Evolutionary conservation across 805 yeast genomes (phyloP).

Genomic region (Lipomyces lipofer): DNA sequence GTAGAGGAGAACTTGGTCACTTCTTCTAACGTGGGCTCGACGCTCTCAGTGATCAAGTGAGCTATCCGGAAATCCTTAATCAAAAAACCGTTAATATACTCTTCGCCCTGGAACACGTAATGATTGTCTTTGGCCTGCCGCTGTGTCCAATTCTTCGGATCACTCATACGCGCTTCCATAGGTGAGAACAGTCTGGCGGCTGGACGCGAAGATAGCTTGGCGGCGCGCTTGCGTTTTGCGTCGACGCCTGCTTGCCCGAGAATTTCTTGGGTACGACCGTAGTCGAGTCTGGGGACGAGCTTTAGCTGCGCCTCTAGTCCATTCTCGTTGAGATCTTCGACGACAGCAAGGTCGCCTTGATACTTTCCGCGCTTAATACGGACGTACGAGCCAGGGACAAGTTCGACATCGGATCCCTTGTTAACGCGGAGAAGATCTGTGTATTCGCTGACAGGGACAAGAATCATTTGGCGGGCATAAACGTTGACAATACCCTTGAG

Average conservation of each 20-base stretch:
- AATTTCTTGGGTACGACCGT: slow-evolving; percentile 55
- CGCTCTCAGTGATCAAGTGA: slow-evolving; percentile 71
- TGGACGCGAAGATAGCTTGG: slow-evolving; percentile 69
- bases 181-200: slow-evolving; percentile 84
- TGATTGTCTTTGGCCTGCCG: slow-evolving; percentile 55
- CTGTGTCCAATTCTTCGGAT: slow-evolving; percentile 60
- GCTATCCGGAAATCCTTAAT: slow-evolving; percentile 83
- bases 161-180: slow-evolving; percentile 83
- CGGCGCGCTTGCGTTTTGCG: slow-evolving; percentile 54
- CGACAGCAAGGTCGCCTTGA: slow-evolving; percentile 89
- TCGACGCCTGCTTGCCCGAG: slow-evolving; percentile 40
- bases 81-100: slow-evolving; percentile 84
- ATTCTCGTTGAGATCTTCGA: slow-evolving; percentile 89
- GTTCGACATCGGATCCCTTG: slow-evolving; percentile 80
- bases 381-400: slow-evolving; percentile 90
- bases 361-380: slow-evolving; percentile 88
- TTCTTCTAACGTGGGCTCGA: slow-evolving; percentile 86
- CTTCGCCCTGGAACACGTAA: slow-evolving; percentile 80
- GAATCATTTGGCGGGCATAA: slow-evolving; percentile 67
- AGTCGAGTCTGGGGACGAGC: slow-evolving; percentile 89
- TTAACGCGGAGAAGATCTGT: slow-evolving; percentile 90
- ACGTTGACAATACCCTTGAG: slow-evolving; percentile 87
- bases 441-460: slow-evolving; percentile 94
- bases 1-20: slow-evolving; percentile 69
- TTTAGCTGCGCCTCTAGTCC: slow-evolving; percentile 94